Conservation (phyloP, 2,329 filamentous ascomycete genomes). For the Phoma sp. region DNA sequence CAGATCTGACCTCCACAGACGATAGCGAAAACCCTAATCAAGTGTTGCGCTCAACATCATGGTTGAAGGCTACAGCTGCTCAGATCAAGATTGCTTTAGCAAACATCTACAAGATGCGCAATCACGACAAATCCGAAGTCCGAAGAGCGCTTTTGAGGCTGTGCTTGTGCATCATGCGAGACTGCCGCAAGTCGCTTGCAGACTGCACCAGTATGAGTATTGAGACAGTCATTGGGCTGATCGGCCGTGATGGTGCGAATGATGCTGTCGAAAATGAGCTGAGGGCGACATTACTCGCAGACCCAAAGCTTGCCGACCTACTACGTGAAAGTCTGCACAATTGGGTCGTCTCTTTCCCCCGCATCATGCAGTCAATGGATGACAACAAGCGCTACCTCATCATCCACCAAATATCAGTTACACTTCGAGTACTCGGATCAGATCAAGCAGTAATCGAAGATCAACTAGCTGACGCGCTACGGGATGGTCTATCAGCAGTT, state of each 20-base stretch:
- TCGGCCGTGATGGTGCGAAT: constrained; percentile 53
- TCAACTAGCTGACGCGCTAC: constrained; percentile 69
- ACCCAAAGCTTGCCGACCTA: constrained; percentile 66
- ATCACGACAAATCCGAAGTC: constrained; percentile 72
- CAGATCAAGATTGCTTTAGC: constrained; percentile 85
- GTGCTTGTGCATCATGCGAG: constrained; percentile 76
- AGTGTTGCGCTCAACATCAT: constrained; percentile 59
- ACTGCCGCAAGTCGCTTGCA: constrained; percentile 75
- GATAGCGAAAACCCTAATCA: constrained; percentile 26
- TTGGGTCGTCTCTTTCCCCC: constrained; percentile 81
- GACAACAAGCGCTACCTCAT: constrained; percentile 75
- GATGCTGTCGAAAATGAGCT: constrained; percentile 54
- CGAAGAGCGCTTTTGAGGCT: constrained; percentile 70
- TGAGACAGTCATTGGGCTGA: constrained; percentile 79
- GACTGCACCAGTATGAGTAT: constrained; percentile 74
- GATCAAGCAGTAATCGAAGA: constrained; percentile 71
- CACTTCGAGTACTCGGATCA: constrained; percentile 68
- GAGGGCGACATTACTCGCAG: constrained; percentile 66
- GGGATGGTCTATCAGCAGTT: constrained; percentile 70
- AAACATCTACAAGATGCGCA: constrained; percentile 76
- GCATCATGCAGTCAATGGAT: constrained; percentile 83
- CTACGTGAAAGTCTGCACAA: constrained; percentile 76
- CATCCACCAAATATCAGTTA: constrained; percentile 77
- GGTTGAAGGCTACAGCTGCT: constrained; percentile 78
- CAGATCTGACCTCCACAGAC: constrained; percentile 15